These are phyloP conservation scores for Rhizophora apiculata DNA, from an alignment of 345 rosid species.

Conservation along the genomic window DNA sequence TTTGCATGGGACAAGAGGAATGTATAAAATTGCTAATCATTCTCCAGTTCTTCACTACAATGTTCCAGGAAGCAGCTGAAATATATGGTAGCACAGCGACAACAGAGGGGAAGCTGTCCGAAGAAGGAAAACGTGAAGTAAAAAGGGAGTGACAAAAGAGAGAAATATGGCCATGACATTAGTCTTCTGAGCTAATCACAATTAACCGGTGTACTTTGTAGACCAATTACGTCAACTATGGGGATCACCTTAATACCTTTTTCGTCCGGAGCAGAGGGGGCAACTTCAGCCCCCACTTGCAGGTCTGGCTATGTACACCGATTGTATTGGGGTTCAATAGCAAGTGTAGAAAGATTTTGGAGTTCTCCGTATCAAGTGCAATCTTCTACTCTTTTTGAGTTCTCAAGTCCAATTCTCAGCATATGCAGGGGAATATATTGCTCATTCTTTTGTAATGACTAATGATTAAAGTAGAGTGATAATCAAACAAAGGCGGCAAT, in stretches of 20 bases:
- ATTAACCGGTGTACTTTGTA: slow-evolving; percentile 5
- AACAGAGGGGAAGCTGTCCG: slow-evolving; percentile 20
- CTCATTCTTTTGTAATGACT: too few relatives aligned
- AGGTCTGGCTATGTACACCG: background rate
- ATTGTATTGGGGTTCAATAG: too few relatives aligned
- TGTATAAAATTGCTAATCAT: background rate
- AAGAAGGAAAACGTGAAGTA: slow-evolving; percentile 17
- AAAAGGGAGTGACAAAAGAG: slow-evolving; percentile 15
- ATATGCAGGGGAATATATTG: too few relatives aligned
- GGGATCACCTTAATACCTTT: slow-evolving; percentile 8
- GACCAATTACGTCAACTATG: background rate
- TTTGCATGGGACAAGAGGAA: background rate
- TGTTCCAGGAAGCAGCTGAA: slow-evolving; percentile 22
- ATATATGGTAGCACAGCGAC: background rate
- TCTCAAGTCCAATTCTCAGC: too few relatives aligned
- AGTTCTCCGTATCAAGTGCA: too few relatives aligned
- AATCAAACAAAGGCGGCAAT: too few relatives aligned
- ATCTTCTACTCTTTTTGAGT: too few relatives aligned
- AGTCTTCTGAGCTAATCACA: background rate
- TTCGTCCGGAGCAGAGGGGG: background rate
- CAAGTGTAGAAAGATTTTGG: too few relatives aligned
- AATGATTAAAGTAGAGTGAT: too few relatives aligned
- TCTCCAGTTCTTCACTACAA: background rate
- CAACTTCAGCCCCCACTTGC: background rate
- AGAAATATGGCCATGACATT: background rate